Evolutionary conservation across 2,329 filamentous ascomycete species (phyloP).

Genomic region (Knoxdaviesia proteae): DNA sequence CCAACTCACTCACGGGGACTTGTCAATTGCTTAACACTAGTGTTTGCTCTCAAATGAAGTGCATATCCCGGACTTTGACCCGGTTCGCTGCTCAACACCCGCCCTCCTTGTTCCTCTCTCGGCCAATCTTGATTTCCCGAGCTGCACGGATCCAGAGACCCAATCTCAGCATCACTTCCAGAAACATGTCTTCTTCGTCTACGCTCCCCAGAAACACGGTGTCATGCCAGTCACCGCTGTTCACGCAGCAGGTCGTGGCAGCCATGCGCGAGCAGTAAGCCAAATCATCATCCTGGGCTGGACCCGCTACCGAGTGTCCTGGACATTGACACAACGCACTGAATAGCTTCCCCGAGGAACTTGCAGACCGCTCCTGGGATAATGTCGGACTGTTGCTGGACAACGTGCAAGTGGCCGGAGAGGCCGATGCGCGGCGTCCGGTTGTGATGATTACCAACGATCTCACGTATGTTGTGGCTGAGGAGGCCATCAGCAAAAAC

Average conservation of each 20-base stretch:
- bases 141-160: too few relatives aligned
- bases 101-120: too few relatives aligned
- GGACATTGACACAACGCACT: background rate
- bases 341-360: slow-evolving; percentile 61
- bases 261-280: slow-evolving; percentile 64
- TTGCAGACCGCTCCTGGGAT: slow-evolving; percentile 83
- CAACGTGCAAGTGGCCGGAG: slow-evolving; percentile 14
- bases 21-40: too few relatives aligned
- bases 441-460: slow-evolving; percentile 54
- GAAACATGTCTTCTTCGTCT: too few relatives aligned
- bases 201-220: too few relatives aligned
- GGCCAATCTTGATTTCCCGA: too few relatives aligned
- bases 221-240: slow-evolving; percentile 8
- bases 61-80: too few relatives aligned
- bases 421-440: slow-evolving; percentile 12
- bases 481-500: slow-evolving; percentile 63
- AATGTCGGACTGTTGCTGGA: slow-evolving; percentile 70
- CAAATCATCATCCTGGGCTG: background rate
- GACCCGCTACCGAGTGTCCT: background rate
- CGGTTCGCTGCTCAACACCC: too few relatives aligned
- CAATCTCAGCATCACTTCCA: too few relatives aligned
- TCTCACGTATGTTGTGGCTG: slow-evolving; percentile 68
- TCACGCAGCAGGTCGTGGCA: slow-evolving; percentile 43
- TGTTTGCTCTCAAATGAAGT: too few relatives aligned
- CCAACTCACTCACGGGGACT: too few relatives aligned